Evolutionary conservation across 208 protist species (phyloP), one percentile per base, ranked within the genome.

Genomic region (Trypanosoma melophagium): DNA sequence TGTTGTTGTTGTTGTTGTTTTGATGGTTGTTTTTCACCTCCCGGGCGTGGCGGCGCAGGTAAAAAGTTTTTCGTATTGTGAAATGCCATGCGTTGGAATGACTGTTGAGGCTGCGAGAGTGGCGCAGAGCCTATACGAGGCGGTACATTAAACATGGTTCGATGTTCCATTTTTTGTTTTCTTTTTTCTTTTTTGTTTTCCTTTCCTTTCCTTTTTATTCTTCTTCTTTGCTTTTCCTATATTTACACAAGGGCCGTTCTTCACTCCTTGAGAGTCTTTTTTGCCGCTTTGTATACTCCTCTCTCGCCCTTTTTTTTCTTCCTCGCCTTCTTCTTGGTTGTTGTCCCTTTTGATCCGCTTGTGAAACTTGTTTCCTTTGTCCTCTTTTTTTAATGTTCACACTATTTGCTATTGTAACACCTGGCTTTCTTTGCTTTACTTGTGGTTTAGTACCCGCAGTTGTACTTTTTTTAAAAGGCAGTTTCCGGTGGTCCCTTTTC

Each of bases 91-190:
- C 60, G 38, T 17, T 64, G 59, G 58, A 66, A 55, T 41, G 47
- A 16, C 19, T 49, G 55, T 44, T 62, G 51, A 0, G 31, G n/a
- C 54, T 73, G 55, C 28, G 59, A 22, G 31, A 71, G 66, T 13
- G 72, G 62, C 9, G 61, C 71, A 35, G 65, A 67, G 0, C 66
- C 64, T 24, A 69, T 54, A 60, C 66, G 56, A 25, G 52, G 60
- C 14, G 64, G 57, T 14, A 68, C 52, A 57, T 62, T 63, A 31
- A 31, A 31, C 44, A 47, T 50, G 22, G 60, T 41, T 21, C 52
- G 58, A 14, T 73, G 58, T 22, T 73, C 59, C 68, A 73, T 74
- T 24, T 54, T 14, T 25, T 49, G 5, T 42, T 60, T 42, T 5
- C 12, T 35, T 31, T 54, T 13, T 45, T 25, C n/a, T 35, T 62